A percentile compares a stretch with the other conserved stretches of the same genome.
phyloP scores from a whole-genome alignment of 1,284 basidiomycete genomes.

The Ganoderma lingzhi region DNA sequence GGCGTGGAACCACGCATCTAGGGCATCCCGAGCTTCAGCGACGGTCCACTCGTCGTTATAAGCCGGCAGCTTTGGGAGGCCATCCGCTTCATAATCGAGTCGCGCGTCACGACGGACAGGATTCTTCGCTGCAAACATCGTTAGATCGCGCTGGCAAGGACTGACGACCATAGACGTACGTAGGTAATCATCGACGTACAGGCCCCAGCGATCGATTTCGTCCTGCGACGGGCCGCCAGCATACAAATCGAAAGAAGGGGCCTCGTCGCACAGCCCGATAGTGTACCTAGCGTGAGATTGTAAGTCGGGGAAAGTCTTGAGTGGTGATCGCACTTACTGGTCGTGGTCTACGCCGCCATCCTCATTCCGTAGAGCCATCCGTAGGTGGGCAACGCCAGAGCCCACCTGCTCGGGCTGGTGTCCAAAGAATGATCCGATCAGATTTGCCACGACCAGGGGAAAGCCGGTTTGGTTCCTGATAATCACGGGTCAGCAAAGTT shows the following conservation, averaged over 20 bases:
- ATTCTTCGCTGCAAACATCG: neutral
- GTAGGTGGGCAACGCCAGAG: neutral
- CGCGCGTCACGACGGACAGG: neutral
- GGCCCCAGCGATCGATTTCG: neutral
- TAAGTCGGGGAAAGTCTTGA: neutral
- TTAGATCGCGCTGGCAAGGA: neutral
- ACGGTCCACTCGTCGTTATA: neutral
- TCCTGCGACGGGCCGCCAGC: neutral
- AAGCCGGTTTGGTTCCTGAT: too few relatives aligned
- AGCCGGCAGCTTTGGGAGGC: neutral
- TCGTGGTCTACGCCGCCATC: neutral
- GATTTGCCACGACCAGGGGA: too few relatives aligned
- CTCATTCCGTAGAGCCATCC: neutral
- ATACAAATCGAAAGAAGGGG: neutral
- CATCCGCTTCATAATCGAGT: neutral
- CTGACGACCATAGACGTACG: neutral
- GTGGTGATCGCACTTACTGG: neutral
- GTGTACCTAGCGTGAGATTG: neutral
- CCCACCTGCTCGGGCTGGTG: neutral
- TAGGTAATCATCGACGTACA: neutral
- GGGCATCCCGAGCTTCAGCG: too few relatives aligned
- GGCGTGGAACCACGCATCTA: too few relatives aligned
- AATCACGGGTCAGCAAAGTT: too few relatives aligned
- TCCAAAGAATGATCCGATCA: neutral
- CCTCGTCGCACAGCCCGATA: neutral